A percentile compares a stretch with the other conserved stretches of the same genome.
Conservation (phyloP, 371 early-diverging fungal species). For the Lichtheimia corymbifera region DNA sequence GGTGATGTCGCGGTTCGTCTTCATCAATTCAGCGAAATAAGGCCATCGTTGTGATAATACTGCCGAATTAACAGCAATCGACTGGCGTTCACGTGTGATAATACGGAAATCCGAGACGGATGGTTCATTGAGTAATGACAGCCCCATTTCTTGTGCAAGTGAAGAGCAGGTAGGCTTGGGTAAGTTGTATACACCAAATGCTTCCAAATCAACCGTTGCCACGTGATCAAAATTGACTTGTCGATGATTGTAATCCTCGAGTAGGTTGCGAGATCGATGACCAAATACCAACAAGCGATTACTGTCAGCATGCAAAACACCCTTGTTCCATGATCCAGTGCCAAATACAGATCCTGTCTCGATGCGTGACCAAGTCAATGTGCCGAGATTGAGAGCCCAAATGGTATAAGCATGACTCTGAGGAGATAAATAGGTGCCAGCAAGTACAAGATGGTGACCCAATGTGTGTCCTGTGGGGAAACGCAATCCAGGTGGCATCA, state of each 20-base stretch:
- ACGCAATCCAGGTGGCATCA: slow-evolving; percentile 74
- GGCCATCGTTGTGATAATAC: slow-evolving; percentile 72
- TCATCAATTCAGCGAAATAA: slow-evolving; percentile 51
- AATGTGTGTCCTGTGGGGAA: slow-evolving; percentile 74
- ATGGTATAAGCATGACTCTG: slow-evolving; percentile 66
- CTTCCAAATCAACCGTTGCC: slow-evolving; percentile 60
- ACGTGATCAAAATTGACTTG: slow-evolving; percentile 62
- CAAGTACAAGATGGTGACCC: slow-evolving; percentile 74
- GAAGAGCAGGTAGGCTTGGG: slow-evolving; percentile 39
- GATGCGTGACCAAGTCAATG: slow-evolving; percentile 66
- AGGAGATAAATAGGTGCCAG: slow-evolving; percentile 71
- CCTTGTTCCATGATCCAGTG: slow-evolving; percentile 81
- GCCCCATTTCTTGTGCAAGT: slow-evolving; percentile 50
- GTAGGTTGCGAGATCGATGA: slow-evolving; percentile 60
- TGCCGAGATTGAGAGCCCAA: slow-evolving; percentile 73
- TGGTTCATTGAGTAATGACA: slow-evolving; percentile 56
- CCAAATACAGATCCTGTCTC: slow-evolving; percentile 65
- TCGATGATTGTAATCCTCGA: slow-evolving; percentile 74
- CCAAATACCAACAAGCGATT: slow-evolving; percentile 72
- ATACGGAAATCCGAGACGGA: slow-evolving; percentile 59
- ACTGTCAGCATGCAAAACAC: slow-evolving; percentile 56
- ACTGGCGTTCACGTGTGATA: slow-evolving; percentile 56
- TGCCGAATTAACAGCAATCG: slow-evolving; percentile 59
- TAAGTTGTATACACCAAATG: slow-evolving; percentile 55
- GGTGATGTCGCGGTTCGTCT: slow-evolving; percentile 18